These are phyloP conservation scores for Panus rudis DNA, from an alignment of 768 basidiomycete genomes.

Conservation along the genomic window DNA sequence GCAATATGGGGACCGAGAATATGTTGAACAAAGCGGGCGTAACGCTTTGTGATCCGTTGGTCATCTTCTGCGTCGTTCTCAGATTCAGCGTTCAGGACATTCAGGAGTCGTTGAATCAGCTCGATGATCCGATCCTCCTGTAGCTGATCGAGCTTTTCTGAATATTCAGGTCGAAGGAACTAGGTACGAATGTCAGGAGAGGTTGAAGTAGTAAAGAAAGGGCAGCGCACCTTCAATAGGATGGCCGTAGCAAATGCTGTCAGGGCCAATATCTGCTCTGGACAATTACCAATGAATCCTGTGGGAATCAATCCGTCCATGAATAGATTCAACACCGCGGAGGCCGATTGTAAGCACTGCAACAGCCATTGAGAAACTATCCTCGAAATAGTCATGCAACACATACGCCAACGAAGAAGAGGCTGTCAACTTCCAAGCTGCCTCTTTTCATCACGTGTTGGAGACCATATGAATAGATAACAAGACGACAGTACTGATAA, in stretches of 20 bases:
- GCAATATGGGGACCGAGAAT: slow-evolving; percentile 6
- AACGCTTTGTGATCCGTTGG: slow-evolving; percentile 15
- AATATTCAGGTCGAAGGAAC: slow-evolving; percentile 40
- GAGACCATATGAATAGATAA: slow-evolving; percentile 50
- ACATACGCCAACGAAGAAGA: slow-evolving; percentile 18
- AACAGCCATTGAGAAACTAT: neutral
- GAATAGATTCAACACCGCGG: slow-evolving; percentile 48
- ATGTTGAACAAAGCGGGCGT: slow-evolving; percentile 18
- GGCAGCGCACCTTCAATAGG: slow-evolving; percentile 44
- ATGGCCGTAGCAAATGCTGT: slow-evolving; percentile 55
- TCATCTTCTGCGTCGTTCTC: slow-evolving; percentile 12
- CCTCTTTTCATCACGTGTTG: slow-evolving; percentile 36
- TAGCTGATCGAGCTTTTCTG: slow-evolving; percentile 30
- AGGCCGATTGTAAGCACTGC: slow-evolving; percentile 48
- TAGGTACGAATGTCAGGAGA: slow-evolving; percentile 1
- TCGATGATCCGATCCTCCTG: slow-evolving; percentile 19
- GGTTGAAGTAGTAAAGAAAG: neutral
- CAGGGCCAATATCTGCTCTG: slow-evolving; percentile 33
- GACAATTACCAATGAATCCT: slow-evolving; percentile 47
- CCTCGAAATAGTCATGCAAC: neutral
- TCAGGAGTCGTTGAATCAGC: slow-evolving; percentile 15
- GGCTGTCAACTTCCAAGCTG: slow-evolving; percentile 28
- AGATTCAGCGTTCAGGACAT: slow-evolving; percentile 14
- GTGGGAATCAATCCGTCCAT: slow-evolving; percentile 46
- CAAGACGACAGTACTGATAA: slow-evolving; percentile 32